These are phyloP conservation scores for Penicilliopsis zonata DNA, from an alignment of 495 filamentous ascomycete genomes.

Conservation along the genomic window DNA sequence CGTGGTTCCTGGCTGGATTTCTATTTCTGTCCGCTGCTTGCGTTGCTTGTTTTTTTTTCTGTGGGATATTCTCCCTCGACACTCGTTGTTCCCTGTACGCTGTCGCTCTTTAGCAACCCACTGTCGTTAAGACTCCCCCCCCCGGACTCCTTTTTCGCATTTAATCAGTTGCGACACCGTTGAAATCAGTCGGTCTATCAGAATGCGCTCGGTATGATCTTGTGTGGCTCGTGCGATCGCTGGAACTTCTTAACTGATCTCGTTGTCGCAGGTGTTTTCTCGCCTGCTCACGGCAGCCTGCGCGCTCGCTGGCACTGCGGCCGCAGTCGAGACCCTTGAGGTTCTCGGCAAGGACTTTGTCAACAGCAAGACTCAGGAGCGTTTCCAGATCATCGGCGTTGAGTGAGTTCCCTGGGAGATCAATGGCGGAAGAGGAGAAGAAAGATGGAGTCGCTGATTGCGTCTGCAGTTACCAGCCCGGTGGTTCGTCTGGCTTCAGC, in stretches of 20 bases:
- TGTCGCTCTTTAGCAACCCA: conserved; percentile 8
- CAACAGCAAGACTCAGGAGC: conserved; percentile 62
- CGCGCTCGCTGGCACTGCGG: conserved; percentile 37
- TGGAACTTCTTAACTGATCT: too few relatives aligned
- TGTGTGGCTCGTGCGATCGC: too few relatives aligned
- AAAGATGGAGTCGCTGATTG: neutral
- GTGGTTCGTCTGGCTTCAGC: conserved; percentile 71
- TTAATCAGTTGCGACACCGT: too few relatives aligned
- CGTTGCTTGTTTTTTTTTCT: conserved; percentile 2
- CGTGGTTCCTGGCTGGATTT: too few relatives aligned
- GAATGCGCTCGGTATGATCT: too few relatives aligned
- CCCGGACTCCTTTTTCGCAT: neutral
- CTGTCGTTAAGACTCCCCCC: too few relatives aligned
- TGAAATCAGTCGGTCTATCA: too few relatives aligned
- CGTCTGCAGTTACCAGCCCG: conserved; percentile 65
- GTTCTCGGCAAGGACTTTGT: conserved; percentile 74
- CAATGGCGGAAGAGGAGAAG: neutral
- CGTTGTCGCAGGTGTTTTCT: too few relatives aligned
- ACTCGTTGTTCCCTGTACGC: conserved; percentile 14
- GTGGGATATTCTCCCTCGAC: conserved; percentile 6
- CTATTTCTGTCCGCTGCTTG: conserved; percentile 1
- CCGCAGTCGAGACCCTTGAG: conserved; percentile 60
- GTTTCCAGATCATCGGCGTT: conserved; percentile 82
- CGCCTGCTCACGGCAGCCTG: conserved; percentile 27
- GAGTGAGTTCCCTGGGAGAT: too few relatives aligned